These are phyloP conservation scores for Stylosanthes scabra DNA, from an alignment of 331 rosid genomes.

Conservation along the genomic window DNA sequence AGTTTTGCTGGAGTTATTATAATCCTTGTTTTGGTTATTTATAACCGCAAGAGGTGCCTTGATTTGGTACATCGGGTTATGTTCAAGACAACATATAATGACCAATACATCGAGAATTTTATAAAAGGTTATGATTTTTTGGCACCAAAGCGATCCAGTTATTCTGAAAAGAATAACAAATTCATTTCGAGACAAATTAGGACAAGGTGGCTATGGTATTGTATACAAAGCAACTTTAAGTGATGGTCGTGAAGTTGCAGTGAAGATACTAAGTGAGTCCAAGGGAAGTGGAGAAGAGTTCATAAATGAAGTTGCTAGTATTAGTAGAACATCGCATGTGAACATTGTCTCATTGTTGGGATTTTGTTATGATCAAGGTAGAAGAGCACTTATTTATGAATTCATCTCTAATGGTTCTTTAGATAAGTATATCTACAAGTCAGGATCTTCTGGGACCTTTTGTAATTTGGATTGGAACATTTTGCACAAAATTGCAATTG, in stretches of 20 bases:
- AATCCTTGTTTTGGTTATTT: not conserved
- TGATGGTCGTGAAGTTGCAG: constrained; percentile 44
- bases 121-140: constrained; percentile 14
- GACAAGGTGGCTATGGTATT: constrained; percentile 51
- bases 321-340: constrained; percentile 49
- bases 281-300: constrained; percentile 50
- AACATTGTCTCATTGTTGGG: constrained; percentile 52
- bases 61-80: not conserved
- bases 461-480: constrained; percentile 29
- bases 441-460: not conserved
- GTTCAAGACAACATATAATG: not conserved
- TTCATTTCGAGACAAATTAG: constrained; percentile 38
- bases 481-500: constrained; percentile 34
- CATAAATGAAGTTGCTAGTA: constrained; percentile 55
- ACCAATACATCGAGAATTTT: not conserved
- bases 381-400: constrained; percentile 48
- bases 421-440: constrained; percentile 39
- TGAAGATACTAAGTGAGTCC: constrained; percentile 39
- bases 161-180: constrained; percentile 44
- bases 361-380: constrained; percentile 34
- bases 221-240: constrained; percentile 53
- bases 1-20: not conserved
- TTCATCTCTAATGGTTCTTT: constrained; percentile 50
- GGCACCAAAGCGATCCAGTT: constrained; percentile 34
- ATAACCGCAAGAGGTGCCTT: not conserved